These are phyloP conservation scores for Panicum virgatum DNA, from an alignment of 202 grass and related monocot species.

Conservation along the genomic window DNA sequence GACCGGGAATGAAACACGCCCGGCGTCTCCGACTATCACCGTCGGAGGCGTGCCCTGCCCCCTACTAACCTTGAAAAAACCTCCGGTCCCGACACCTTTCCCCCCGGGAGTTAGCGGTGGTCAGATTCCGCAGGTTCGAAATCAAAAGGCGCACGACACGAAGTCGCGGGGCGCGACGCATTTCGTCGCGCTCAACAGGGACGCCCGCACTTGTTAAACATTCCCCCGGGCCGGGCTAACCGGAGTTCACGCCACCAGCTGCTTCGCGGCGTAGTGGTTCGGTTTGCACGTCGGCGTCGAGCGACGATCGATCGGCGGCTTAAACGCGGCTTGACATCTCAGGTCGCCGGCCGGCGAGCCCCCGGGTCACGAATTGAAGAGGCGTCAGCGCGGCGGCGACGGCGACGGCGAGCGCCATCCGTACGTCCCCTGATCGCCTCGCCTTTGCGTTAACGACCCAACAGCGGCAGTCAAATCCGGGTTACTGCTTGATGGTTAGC, in stretches of 20 bases:
- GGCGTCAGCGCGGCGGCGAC: constrained; percentile 25
- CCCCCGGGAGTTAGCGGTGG: constrained; percentile 19
- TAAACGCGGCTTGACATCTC: constrained; percentile 27
- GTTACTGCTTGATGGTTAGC: too few relatives aligned
- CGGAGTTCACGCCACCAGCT: background rate
- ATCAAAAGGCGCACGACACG: too few relatives aligned
- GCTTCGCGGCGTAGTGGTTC: background rate
- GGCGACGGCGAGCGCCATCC: background rate
- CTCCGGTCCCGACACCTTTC: constrained; percentile 4
- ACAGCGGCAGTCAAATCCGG: too few relatives aligned
- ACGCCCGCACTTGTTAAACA: constrained; percentile 14
- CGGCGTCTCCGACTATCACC: constrained; percentile 23
- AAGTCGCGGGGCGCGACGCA: too few relatives aligned
- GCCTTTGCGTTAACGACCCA: constrained; percentile 32
- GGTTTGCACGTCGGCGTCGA: constrained; percentile 43
- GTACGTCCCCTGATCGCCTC: too few relatives aligned
- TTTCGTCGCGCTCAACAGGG: background rate
- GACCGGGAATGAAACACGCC: too few relatives aligned
- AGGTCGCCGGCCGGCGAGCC: constrained; percentile 28
- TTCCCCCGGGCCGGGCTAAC: too few relatives aligned
- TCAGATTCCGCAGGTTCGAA: constrained; percentile 19
- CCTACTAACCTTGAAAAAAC: too few relatives aligned
- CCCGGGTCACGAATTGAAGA: background rate
- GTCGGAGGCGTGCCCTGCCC: too few relatives aligned
- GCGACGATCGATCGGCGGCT: background rate